Percentiles rank a stretch among this genome's conserved stretches.
These are phyloP conservation scores for Fragaria nilgerrensis DNA, from an alignment of 306 rosid genomes.

Conservation along the genomic window DNA sequence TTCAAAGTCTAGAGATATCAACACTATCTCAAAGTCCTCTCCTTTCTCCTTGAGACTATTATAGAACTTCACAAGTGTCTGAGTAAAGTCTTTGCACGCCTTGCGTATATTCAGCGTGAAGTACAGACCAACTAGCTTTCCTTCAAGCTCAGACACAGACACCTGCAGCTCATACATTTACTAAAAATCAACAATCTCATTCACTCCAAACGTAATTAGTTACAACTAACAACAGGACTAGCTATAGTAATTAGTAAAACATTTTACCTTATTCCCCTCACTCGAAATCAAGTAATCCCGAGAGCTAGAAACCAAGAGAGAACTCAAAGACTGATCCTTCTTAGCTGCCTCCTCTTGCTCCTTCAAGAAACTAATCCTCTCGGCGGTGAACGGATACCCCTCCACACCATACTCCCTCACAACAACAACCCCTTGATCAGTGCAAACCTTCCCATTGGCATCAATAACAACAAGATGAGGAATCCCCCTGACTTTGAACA, in stretches of 20 bases:
- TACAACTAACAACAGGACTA: background rate
- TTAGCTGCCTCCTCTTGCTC: conserved; percentile 33
- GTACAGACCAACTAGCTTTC: conserved; percentile 46
- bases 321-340: conserved; percentile 37
- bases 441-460: conserved; percentile 33
- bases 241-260: no score
- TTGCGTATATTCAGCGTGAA: conserved; percentile 23
- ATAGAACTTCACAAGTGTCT: conserved; percentile 35
- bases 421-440: conserved; percentile 27
- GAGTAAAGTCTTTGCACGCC: conserved; percentile 34
- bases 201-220: background rate
- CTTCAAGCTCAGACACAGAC: conserved; percentile 48
- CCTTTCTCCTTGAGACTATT: conserved; percentile 42
- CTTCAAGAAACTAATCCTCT: conserved; percentile 30
- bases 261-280: conserved; percentile 39
- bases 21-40: conserved; percentile 50
- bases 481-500: conserved; percentile 48
- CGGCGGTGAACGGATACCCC: conserved; percentile 42
- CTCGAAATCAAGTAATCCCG: conserved; percentile 41
- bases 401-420: conserved; percentile 41
- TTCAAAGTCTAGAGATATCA: conserved; percentile 38
- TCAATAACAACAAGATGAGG: conserved; percentile 44
- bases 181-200: background rate
- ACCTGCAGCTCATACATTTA: conserved; percentile 26
- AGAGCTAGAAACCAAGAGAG: conserved; percentile 42